Base-by-base conservation (phyloP, 2,329 filamentous ascomycete genomes). In the Emmonsiellopsis sp. region DNA sequence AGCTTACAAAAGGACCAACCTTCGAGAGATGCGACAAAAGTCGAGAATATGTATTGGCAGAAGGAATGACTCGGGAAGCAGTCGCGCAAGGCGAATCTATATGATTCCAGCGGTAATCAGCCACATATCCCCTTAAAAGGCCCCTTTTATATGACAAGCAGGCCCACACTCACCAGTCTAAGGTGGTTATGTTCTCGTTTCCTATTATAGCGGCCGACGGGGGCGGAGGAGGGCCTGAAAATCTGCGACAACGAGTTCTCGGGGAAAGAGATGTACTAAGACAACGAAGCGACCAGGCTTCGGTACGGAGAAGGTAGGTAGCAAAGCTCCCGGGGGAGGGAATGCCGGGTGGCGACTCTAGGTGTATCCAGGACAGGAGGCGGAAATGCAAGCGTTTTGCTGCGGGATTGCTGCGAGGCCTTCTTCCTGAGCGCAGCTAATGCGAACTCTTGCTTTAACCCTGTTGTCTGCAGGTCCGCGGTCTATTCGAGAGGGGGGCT, bases 241-340 rank as follows among this genome's bases (percentile, higher is more conserved):
- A 32, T 13, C n/a, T 33, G 14, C 13, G n/a, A 5, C 33, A 47
- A 11, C 11, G 10, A 37, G 5, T 27, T 27, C 21, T 27, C 21
- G 21, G 21, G 21, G 21, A 47, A 47, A 47, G 11, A 34, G 8
- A 8, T 42, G 4, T 42, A n/a, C 40, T 14, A 51, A 36, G 7
- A 13, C 31, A 42, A 52, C 56, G 62, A 66, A 64, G 62, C 59
- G 58, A 60, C 63, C 62, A 63, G 63, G 62, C 63, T 65, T 64
- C 61, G 49, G 51, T 52, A 59, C 54, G 57, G 57, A 53, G 52
- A 21, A 48, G 14, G 46, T 49, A 49, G 31, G 39, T 31, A 27
- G 46, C 46, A 21, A 36, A 27, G 9, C 40, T 37, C 33, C 17
- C n/a, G 34, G 34, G 10, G 17, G 14, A 36, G 32, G 11, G 36